phyloP scores from a whole-genome alignment of 371 early-diverging fungal species.

The Mortierella sp. region DNA sequence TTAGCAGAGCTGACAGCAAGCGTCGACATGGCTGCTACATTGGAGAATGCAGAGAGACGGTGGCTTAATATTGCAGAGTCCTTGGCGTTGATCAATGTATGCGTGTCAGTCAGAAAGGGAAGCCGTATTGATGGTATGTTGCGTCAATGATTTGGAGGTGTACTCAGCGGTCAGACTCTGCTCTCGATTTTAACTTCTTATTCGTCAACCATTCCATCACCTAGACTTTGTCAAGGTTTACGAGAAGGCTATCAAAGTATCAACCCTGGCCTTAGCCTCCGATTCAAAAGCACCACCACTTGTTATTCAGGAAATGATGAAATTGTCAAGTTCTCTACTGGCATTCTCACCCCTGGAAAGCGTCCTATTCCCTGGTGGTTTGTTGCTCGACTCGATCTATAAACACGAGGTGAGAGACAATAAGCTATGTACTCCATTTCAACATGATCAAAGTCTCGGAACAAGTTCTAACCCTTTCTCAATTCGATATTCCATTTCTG shows the following conservation, averaged over 20 bases:
- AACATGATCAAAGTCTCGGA: not conserved
- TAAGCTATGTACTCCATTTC: not conserved
- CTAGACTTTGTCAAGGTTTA: conserved; percentile 55
- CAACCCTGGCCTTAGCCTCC: conserved; percentile 39
- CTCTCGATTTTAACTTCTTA: conserved; percentile 7
- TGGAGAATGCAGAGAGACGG: conserved; percentile 40
- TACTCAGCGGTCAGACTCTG: conserved; percentile 40
- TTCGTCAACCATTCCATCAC: not conserved
- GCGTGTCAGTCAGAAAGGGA: conserved; percentile 71
- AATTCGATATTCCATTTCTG: not conserved
- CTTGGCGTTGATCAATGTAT: conserved; percentile 62
- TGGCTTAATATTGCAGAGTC: conserved; percentile 59
- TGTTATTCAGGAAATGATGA: conserved; percentile 57
- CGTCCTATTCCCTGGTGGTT: conserved; percentile 70
- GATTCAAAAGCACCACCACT: conserved; percentile 45
- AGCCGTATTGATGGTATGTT: conserved; percentile 67
- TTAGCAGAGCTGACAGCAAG: conserved; percentile 59
- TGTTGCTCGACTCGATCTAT: conserved; percentile 70
- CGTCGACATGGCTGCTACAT: conserved; percentile 23
- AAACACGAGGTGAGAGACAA: conserved; percentile 51
- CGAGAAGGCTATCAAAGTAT: conserved; percentile 51
- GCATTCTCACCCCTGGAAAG: conserved; percentile 71
- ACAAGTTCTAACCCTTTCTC: not conserved
- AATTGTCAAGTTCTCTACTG: conserved; percentile 61
- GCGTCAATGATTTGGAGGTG: not conserved